Percentiles rank a stretch among this genome's conserved stretches.
Conservation (phyloP, 2,329 filamentous ascomycete species). For the Cytospora leucostoma region DNA sequence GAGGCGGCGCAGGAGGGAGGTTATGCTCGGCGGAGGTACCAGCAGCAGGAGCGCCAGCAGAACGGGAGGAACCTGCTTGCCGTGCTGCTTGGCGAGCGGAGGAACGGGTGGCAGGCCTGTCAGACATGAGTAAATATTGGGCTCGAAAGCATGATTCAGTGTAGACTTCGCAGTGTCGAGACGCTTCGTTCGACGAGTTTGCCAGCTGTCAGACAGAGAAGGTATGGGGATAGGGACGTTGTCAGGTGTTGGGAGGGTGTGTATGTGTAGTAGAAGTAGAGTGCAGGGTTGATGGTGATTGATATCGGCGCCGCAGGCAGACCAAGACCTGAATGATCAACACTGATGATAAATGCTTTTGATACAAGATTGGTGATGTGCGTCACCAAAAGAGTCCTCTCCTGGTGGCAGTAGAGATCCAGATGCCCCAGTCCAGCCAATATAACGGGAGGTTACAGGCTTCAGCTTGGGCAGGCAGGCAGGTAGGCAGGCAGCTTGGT, state of each 20-base stretch:
- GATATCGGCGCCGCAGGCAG: not conserved
- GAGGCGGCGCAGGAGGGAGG: constrained; percentile 41
- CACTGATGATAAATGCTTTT: constrained; percentile 1
- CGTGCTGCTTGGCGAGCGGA: constrained; percentile 85
- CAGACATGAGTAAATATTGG: constrained; percentile 78
- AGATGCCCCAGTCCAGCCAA: not conserved
- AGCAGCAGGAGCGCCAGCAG: constrained; percentile 43
- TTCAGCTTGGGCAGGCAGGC: not conserved
- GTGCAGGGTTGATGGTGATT: constrained; percentile 8
- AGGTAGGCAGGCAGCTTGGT: constrained; percentile 2
- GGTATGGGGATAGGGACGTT: constrained; percentile 1
- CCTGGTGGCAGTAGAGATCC: constrained; percentile 18
- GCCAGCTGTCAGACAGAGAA: constrained; percentile 30
- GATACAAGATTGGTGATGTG: constrained; percentile 1
- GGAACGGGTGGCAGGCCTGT: constrained; percentile 79
- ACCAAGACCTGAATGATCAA: constrained; percentile 5
- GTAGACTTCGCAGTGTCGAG: constrained; percentile 26
- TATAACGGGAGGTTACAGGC: not conserved
- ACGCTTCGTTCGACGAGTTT: constrained; percentile 2
- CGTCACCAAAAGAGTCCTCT: constrained; percentile 1
- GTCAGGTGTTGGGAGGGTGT: not conserved
- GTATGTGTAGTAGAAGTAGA: constrained; percentile 12
- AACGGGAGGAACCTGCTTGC: constrained; percentile 51
- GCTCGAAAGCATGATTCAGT: constrained; percentile 27
- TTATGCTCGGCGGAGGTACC: constrained; percentile 45